A percentile compares a stretch with the other conserved stretches of the same genome.
These are phyloP conservation scores for Peronospora tabacina DNA, from an alignment of 352 stramenopile genomes.

Conservation along the genomic window DNA sequence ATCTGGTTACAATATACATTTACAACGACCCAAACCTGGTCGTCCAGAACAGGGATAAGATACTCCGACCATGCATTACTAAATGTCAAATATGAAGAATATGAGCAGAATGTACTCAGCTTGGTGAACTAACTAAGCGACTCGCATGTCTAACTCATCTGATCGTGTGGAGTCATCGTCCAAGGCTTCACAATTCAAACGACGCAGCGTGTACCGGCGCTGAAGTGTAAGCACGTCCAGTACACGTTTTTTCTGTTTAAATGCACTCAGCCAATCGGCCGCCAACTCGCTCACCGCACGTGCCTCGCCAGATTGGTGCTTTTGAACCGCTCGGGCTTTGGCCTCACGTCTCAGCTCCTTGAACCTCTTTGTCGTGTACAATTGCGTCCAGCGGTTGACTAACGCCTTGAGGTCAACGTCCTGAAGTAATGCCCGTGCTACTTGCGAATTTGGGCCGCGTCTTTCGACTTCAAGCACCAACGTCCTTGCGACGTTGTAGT, in stretches of 20 bases:
- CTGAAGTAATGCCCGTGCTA: slow-evolving; percentile 10
- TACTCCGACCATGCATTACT: no score
- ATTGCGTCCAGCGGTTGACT: slow-evolving; percentile 44
- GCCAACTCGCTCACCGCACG: slow-evolving; percentile 21
- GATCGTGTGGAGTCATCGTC: neutral
- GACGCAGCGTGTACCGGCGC: slow-evolving; percentile 33
- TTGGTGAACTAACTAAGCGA: slow-evolving; percentile 12
- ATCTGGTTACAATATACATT: no score
- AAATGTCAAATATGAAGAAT: slow-evolving; percentile 1
- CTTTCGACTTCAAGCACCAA: slow-evolving; percentile 11
- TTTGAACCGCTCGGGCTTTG: slow-evolving; percentile 5
- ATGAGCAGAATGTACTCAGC: slow-evolving; percentile 6
- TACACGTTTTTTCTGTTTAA: slow-evolving; percentile 35
- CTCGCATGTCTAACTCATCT: slow-evolving; percentile 4
- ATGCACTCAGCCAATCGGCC: slow-evolving; percentile 32
- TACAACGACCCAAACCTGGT: no score
- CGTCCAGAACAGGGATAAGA: no score
- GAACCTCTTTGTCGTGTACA: slow-evolving; percentile 38
- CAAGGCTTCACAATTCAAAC: slow-evolving; percentile 28
- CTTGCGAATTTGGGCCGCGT: neutral
- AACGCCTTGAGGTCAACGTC: slow-evolving; percentile 36
- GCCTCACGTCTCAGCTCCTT: slow-evolving; percentile 39
- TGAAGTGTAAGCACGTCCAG: slow-evolving; percentile 42
- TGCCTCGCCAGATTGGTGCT: neutral
- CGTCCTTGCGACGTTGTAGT: slow-evolving; percentile 32